Conservation (phyloP, 163 green algal species). For the Prototheca wickerhamii region DNA sequence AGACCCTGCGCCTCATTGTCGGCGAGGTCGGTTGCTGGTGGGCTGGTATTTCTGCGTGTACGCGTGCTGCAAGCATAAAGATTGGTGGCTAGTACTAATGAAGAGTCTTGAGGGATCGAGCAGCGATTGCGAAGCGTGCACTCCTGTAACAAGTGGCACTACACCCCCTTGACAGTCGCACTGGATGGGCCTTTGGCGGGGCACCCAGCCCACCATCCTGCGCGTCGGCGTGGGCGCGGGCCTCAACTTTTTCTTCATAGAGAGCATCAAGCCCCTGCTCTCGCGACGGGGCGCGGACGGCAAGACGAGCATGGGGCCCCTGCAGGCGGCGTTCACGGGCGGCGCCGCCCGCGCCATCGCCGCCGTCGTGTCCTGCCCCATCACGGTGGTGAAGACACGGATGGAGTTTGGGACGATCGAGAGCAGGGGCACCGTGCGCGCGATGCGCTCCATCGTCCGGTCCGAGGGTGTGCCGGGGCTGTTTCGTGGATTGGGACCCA, state of each 20-base stretch:
- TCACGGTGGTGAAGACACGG: conserved; percentile 85
- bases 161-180: conserved; percentile 15
- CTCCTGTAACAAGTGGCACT: too few relatives aligned
- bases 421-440: conserved; percentile 42
- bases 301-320: neutral
- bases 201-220: conserved; percentile 66
- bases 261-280: conserved; percentile 49
- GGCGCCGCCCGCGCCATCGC: conserved; percentile 61
- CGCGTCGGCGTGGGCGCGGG: conserved; percentile 63
- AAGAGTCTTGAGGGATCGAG: neutral
- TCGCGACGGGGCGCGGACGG: conserved; percentile 12
- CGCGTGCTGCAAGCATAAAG: neutral
- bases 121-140: neutral
- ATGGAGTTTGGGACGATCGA: conserved; percentile 61
- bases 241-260: conserved; percentile 76
- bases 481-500: conserved; percentile 69
- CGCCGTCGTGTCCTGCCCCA: conserved; percentile 58
- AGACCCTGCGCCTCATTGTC: conserved; percentile 24
- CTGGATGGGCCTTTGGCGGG: conserved; percentile 66
- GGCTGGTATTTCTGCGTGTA: neutral
- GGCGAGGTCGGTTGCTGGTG: conserved; percentile 7
- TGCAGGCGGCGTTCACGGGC: conserved; percentile 25
- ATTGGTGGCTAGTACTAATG: neutral
- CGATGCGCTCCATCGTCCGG: conserved; percentile 48
- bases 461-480: conserved; percentile 63